Evolutionary conservation across 306 rosid genomes (phyloP).

Genomic region (Corylus americana): DNA sequence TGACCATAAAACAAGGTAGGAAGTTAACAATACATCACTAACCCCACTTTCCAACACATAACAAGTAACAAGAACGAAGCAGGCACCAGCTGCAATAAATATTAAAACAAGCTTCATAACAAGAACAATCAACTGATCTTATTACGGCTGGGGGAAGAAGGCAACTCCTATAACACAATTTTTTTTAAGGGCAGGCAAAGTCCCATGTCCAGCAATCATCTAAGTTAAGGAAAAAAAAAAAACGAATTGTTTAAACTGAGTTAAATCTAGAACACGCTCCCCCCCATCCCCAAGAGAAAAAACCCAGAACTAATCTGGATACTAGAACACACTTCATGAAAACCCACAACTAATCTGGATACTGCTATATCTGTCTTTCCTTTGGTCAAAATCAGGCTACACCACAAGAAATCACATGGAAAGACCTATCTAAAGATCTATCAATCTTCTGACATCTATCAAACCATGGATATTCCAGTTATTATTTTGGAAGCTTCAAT

Average conservation of each 20-base stretch:
- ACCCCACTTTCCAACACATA: not conserved
- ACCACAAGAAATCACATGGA: not conserved
- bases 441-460: not conserved
- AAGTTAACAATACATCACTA: not conserved
- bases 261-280: not conserved
- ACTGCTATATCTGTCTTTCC: not conserved
- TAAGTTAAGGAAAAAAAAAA: not conserved
- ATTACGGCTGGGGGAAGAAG: not conserved
- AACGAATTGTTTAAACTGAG: not conserved
- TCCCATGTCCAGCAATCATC: not conserved
- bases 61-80: not conserved
- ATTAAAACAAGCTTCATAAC: not conserved
- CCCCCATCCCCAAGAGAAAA: too few species aligned
- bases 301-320: not conserved
- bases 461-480: not conserved
- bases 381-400: not conserved
- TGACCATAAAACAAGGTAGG: not conserved
- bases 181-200: not conserved
- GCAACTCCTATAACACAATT: not conserved
- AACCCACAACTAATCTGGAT: not conserved
- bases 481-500: not conserved
- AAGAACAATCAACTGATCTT: not conserved
- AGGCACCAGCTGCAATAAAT: not conserved
- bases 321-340: not conserved
- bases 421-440: not conserved